Evolutionary conservation across 805 yeast species (phyloP).

Genomic region (Danielozyma ontarioensis): DNA sequence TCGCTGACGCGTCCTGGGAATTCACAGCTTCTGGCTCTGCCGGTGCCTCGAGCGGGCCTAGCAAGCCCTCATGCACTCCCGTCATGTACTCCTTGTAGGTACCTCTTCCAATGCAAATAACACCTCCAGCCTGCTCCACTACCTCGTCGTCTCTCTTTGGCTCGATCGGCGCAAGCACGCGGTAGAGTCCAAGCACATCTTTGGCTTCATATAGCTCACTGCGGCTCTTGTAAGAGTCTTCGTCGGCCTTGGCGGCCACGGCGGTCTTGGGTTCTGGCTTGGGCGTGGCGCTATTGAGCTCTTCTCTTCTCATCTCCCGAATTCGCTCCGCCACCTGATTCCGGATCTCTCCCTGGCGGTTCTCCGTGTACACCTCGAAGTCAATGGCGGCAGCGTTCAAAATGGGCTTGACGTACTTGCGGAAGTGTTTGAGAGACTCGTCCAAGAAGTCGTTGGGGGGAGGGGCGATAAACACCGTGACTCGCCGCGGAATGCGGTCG

Average conservation of each 20-base stretch:
- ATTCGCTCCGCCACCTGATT: slow-evolving; percentile 75
- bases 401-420: slow-evolving; percentile 79
- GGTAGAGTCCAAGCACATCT: slow-evolving; percentile 57
- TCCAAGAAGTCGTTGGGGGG: slow-evolving; percentile 91
- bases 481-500: slow-evolving; percentile 60
- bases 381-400: slow-evolving; percentile 81
- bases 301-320: slow-evolving; percentile 56
- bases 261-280: slow-evolving; percentile 1
- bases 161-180: slow-evolving; percentile 20
- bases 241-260: slow-evolving; percentile 16
- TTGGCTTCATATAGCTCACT: slow-evolving; percentile 34
- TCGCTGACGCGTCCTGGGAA: slow-evolving; percentile 6
- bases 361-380: slow-evolving; percentile 69
- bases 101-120: slow-evolving; percentile 90
- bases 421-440: slow-evolving; percentile 65
- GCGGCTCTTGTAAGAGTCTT: slow-evolving; percentile 21
- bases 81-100: slow-evolving; percentile 87
- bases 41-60: slow-evolving; percentile 73
- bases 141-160: slow-evolving; percentile 43
- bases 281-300: slow-evolving; percentile 3
- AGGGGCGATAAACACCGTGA: slow-evolving; percentile 87
- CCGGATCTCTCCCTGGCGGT: slow-evolving; percentile 87
- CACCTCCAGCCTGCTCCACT: slow-evolving; percentile 62
- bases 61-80: slow-evolving; percentile 90
- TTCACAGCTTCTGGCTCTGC: slow-evolving; percentile 16